Conservation (phyloP, 2,329 filamentous ascomycete genomes). For the Monosporascus sp. region DNA sequence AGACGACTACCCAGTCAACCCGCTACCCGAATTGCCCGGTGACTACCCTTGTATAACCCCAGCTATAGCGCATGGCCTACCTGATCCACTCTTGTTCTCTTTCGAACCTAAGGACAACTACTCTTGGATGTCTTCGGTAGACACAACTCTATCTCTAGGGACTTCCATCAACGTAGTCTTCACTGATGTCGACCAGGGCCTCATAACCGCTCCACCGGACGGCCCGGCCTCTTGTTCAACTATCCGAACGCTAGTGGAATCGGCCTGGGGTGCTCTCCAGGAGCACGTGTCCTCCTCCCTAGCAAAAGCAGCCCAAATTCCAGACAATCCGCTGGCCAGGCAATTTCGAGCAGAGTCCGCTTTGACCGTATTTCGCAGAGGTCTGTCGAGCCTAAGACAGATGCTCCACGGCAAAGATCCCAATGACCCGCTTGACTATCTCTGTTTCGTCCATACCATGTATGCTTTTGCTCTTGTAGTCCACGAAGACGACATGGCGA, state of each 20-base stretch:
- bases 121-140: slow-evolving; percentile 27
- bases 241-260: slow-evolving; percentile 34
- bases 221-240: slow-evolving; percentile 23
- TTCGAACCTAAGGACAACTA: slow-evolving; percentile 28
- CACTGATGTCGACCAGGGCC: slow-evolving; percentile 23
- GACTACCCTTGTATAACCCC: slow-evolving; percentile 32
- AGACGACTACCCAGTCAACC: slow-evolving; percentile 20
- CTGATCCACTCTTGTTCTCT: slow-evolving; percentile 32
- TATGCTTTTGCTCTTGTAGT: slow-evolving; percentile 46
- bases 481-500: slow-evolving; percentile 34
- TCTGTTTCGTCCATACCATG: slow-evolving; percentile 48
- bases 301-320: slow-evolving; percentile 35
- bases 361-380: slow-evolving; percentile 33
- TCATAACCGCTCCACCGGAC: slow-evolving; percentile 11
- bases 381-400: slow-evolving; percentile 35
- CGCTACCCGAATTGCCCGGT: slow-evolving; percentile 38
- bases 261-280: slow-evolving; percentile 40
- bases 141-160: slow-evolving; percentile 29
- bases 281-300: slow-evolving; percentile 42
- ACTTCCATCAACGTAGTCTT: slow-evolving; percentile 33
- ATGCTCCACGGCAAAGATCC: slow-evolving; percentile 34
- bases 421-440: slow-evolving; percentile 35
- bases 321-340: slow-evolving; percentile 36
- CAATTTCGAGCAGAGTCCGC: slow-evolving; percentile 36
- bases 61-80: slow-evolving; percentile 24